Evolutionary conservation across 495 filamentous ascomycete genomes (phyloP), one percentile per base, ranked within the genome.

Genomic region (Neurospora discreta): DNA sequence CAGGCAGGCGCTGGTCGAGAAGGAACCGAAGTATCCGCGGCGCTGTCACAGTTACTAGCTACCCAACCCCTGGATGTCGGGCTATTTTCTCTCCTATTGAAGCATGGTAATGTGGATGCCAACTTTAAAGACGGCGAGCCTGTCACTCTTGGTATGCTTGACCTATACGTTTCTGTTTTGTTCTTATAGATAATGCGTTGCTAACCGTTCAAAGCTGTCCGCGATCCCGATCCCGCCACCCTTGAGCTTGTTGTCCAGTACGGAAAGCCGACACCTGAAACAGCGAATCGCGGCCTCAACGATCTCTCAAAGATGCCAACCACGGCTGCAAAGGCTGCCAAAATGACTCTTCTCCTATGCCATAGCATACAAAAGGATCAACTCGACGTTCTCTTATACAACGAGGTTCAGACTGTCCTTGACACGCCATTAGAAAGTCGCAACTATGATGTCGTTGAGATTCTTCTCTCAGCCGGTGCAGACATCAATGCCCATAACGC

Each of bases 401-500:
- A 80, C 23, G 84, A 86, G 67, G 82, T 84, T 18, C 75, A 82
- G 38, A 77, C 72, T 18, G 40, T 84, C 1, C 77, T 82, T 40
- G 78, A 79, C 40, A 71, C 69, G 2, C 75, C 79, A 8, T 39
- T 71, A 2, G 74, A 74, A 1, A 74, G 74, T 9, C 78, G 81
- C 10, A 73, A 75, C 67, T 74, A 83, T 18, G 72, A 77, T 10
- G 74, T 81, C 8, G 39, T 84, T 43, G 76, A 75, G 30, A 73
- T 76, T 3, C 78, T 86, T 1, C 75, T 86, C n/a, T 71, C 79
- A 23, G 78, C 80, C 6, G 84, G 84, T 10, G 84, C 84, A 16
- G 79, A 84, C 69, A 72, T 84, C 68, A 84, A 85, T 65, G 74
- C 78, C 26, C 78, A 81, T 71, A 81, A 82, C 18, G 84, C 81